Percentiles rank a stretch among this genome's conserved stretches.
phyloP scores from a whole-genome alignment of 139 green algal species.

The Micromonas commoda region DNA sequence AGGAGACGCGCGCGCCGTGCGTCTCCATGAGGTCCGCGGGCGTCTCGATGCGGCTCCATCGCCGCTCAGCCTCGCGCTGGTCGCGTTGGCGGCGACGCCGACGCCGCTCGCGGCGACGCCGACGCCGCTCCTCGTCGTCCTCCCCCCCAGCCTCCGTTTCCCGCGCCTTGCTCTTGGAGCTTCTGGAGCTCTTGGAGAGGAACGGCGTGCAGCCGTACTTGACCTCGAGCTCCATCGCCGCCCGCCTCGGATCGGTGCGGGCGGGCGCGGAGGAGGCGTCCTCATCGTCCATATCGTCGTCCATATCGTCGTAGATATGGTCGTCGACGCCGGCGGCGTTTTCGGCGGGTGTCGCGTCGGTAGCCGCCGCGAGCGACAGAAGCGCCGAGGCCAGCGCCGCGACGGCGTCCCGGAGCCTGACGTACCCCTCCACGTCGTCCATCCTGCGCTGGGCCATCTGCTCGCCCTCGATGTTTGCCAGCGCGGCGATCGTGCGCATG shows the following conservation, averaged over 20 bases:
- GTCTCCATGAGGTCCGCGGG: neutral
- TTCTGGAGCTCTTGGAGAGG: neutral
- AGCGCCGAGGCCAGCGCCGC: neutral
- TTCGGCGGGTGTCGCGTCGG: neutral
- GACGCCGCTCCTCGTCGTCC: too few relatives aligned
- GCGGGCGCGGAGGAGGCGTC: neutral
- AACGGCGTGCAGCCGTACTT: conserved; percentile 16
- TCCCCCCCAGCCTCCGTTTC: too few relatives aligned
- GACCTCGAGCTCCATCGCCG: conserved; percentile 15
- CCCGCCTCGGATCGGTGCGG: neutral
- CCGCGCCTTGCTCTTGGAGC: too few relatives aligned
- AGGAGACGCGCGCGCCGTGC: neutral
- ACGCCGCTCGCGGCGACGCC: too few relatives aligned
- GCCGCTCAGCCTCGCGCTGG: neutral
- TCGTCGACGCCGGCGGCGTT: neutral
- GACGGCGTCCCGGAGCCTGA: neutral
- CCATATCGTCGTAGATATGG: neutral
- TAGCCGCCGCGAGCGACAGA: neutral
- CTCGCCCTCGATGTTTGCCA: neutral
- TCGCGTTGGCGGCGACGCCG: too few relatives aligned
- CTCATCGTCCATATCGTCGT: conserved; percentile 12
- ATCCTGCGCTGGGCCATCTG: neutral
- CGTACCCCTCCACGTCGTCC: conserved; percentile 9
- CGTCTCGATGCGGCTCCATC: too few relatives aligned
- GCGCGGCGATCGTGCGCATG: neutral